Evolutionary conservation across 1,284 basidiomycete species (phyloP).

Genomic region (Leccinum subfulvum): DNA sequence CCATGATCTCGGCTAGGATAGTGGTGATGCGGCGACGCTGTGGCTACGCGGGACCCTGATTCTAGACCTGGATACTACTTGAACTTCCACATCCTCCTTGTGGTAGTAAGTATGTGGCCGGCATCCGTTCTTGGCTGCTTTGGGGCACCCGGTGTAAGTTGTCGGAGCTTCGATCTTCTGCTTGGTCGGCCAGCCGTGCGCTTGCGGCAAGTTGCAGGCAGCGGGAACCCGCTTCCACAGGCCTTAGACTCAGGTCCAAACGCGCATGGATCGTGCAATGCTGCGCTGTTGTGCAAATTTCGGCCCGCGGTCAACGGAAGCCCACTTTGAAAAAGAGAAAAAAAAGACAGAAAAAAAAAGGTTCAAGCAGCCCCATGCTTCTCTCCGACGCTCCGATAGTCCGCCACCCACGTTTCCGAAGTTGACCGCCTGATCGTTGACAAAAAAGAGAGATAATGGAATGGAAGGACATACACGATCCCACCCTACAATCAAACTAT

Average conservation of each 20-base stretch:
- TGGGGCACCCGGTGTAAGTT: not conserved
- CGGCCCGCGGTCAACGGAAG: not conserved
- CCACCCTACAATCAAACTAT: not conserved
- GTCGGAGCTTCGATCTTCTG: not conserved
- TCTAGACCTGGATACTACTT: not conserved
- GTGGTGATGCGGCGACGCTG: not conserved
- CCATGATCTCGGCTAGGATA: not conserved
- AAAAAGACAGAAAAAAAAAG: not conserved
- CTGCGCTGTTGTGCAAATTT: not conserved
- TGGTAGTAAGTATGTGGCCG: not conserved
- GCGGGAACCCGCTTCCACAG: not conserved
- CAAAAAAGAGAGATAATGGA: slow-evolving; percentile 2
- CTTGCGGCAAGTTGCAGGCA: not conserved
- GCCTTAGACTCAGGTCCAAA: not conserved
- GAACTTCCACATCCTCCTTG: not conserved
- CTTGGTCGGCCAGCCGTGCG: not conserved
- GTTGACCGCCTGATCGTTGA: not conserved
- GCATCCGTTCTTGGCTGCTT: not conserved
- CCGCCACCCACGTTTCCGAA: slow-evolving; percentile 11
- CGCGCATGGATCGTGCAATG: not conserved
- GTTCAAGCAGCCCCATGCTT: not conserved
- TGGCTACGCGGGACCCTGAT: not conserved
- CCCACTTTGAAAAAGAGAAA: not conserved
- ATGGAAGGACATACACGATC: slow-evolving; percentile 2
- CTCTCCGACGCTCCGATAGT: slow-evolving; percentile 12